phyloP scores from a whole-genome alignment of 73 alveolate species.

The Tetrahymena elliotti region DNA sequence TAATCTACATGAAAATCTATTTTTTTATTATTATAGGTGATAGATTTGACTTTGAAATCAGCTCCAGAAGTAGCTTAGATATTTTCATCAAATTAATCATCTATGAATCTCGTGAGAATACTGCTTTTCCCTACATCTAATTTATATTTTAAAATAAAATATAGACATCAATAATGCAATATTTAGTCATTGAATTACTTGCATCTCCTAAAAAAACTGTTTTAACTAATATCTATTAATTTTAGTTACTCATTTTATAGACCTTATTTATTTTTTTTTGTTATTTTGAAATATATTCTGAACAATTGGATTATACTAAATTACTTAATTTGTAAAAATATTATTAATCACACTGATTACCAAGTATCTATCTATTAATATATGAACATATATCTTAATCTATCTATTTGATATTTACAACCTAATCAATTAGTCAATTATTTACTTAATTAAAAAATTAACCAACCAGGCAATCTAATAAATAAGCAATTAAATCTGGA shows the following conservation, averaged over 20 bases:
- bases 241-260: neutral
- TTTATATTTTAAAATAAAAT: too few relatives aligned
- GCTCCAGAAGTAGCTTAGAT: neutral
- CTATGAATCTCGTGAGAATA: neutral
- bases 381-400: too few relatives aligned
- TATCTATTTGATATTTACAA: neutral
- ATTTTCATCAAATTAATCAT: neutral
- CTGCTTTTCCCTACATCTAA: neutral
- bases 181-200: neutral
- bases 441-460: neutral
- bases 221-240: neutral
- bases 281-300: neutral
- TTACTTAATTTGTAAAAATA: neutral
- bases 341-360: neutral
- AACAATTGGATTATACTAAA: too few relatives aligned
- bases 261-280: neutral
- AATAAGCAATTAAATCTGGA: neutral
- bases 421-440: neutral
- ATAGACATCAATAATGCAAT: neutral
- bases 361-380: neutral
- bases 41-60: neutral
- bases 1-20: neutral
- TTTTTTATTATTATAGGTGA: neutral
- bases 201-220: neutral
- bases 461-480: neutral